phyloP scores from a whole-genome alignment of 2,329 filamentous ascomycete species.

The Ophiostoma triangulosporum region DNA sequence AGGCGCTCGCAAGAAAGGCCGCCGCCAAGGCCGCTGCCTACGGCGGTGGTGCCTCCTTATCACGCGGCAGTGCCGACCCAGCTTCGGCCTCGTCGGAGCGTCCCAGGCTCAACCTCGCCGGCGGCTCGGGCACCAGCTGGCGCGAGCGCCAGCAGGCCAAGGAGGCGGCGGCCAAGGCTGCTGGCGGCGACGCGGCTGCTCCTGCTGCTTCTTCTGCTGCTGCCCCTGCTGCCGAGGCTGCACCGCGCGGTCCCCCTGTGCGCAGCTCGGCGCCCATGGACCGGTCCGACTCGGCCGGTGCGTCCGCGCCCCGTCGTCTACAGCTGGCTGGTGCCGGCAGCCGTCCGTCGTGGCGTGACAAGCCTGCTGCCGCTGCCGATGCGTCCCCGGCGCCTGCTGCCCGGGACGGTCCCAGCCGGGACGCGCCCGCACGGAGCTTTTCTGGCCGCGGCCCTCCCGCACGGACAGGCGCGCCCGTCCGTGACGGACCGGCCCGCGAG shows the following conservation, averaged over 20 bases:
- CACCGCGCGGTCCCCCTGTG: conserved; percentile 17
- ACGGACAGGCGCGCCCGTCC: conserved; percentile 28
- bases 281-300: conserved; percentile 25
- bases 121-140: conserved; percentile 39
- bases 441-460: conserved; percentile 29
- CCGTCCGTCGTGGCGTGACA: conserved; percentile 41
- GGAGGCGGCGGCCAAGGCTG: conserved; percentile 19
- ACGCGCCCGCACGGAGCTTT: conserved; percentile 18
- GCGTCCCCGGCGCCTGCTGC: not conserved
- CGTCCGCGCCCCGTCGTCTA: conserved; percentile 37
- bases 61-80: conserved; percentile 46
- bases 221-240: conserved; percentile 18
- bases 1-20: conserved; percentile 50
- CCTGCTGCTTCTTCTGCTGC: conserved; percentile 21
- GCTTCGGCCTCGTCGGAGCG: conserved; percentile 35
- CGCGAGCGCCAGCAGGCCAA: conserved; percentile 54
- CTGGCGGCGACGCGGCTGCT: not conserved
- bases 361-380: conserved; percentile 31
- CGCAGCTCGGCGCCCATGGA: conserved; percentile 23
- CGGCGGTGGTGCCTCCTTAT: not conserved
- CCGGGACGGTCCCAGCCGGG: conserved; percentile 11
- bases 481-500: conserved; percentile 20
- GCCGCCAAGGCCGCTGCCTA: not conserved
- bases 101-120: conserved; percentile 47
- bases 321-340: conserved; percentile 28